Evolutionary conservation across 352 stramenopile genomes (phyloP).

Genomic region (Globisporangium viniferum): DNA sequence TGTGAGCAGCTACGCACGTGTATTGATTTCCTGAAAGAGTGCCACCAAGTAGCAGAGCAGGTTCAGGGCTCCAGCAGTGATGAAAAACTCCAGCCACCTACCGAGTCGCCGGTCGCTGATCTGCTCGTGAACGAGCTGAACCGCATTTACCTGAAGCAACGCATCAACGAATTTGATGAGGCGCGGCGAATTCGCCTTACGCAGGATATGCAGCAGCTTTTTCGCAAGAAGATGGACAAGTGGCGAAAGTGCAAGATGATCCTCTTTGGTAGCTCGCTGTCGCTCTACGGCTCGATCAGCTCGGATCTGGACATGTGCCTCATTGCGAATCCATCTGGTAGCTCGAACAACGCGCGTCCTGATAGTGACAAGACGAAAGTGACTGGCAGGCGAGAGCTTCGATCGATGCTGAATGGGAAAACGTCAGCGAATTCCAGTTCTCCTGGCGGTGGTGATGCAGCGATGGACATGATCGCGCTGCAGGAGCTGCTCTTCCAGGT

Average conservation of each 20-base stretch:
- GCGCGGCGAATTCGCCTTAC: constrained; percentile 33
- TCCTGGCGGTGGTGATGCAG: constrained; percentile 6
- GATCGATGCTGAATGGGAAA: constrained; percentile 36
- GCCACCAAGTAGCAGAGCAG: constrained; percentile 13
- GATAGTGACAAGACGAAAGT: not conserved
- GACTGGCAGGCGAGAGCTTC: constrained; percentile 39
- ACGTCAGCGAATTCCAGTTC: constrained; percentile 1
- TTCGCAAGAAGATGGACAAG: constrained; percentile 40
- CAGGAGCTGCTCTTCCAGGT: constrained; percentile 40
- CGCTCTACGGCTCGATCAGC: constrained; percentile 60
- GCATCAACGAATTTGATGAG: constrained; percentile 48
- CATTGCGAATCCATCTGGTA: constrained; percentile 21
- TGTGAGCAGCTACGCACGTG: constrained; percentile 48
- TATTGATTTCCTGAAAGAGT: constrained; percentile 42
- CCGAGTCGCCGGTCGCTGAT: constrained; percentile 5
- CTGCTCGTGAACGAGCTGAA: constrained; percentile 33
- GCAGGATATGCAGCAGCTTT: constrained; percentile 37
- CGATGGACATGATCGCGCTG: constrained; percentile 27
- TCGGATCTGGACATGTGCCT: constrained; percentile 83
- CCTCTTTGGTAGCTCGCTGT: constrained; percentile 79
- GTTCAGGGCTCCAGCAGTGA: not conserved
- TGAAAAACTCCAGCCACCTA: not conserved
- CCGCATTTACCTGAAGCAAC: constrained; percentile 36
- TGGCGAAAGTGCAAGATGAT: constrained; percentile 49
- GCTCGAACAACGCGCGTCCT: not conserved